A percentile compares a stretch with the other conserved stretches of the same genome.
These are phyloP conservation scores for Aurantiochytrium sp. DNA, from an alignment of 108 stramenopile genomes.

Conservation along the genomic window DNA sequence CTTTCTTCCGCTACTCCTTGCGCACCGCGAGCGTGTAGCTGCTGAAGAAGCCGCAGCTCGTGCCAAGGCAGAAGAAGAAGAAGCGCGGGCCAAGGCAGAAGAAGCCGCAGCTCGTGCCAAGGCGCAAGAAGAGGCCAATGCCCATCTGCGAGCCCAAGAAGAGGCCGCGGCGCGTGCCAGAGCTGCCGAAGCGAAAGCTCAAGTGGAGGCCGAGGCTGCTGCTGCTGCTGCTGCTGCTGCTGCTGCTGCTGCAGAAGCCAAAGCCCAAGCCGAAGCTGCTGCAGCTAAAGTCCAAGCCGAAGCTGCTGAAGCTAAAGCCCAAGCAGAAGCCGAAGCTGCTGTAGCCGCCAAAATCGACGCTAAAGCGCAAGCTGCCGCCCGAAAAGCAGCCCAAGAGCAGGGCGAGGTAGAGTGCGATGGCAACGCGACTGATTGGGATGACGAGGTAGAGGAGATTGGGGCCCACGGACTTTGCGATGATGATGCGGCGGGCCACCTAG, in stretches of 20 bases:
- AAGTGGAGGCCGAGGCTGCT: neutral
- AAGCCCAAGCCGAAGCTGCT: neutral
- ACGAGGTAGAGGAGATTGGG: neutral
- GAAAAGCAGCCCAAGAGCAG: too few species aligned
- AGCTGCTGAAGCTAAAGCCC: too few species aligned
- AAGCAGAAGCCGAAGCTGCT: too few species aligned
- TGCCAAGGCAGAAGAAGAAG: neutral
- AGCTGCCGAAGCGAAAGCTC: neutral
- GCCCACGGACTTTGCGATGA: neutral
- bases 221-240: neutral
- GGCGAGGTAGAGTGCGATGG: neutral
- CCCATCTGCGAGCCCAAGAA: too few species aligned
- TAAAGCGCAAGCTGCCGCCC: too few species aligned
- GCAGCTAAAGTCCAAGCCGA: too few species aligned
- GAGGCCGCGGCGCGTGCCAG: too few species aligned
- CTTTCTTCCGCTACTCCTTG: too few species aligned
- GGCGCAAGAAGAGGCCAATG: neutral
- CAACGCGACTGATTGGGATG: neutral
- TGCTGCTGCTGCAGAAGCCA: neutral
- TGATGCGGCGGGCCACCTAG: neutral
- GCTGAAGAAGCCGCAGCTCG: neutral
- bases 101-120: neutral
- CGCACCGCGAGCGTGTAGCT: neutral
- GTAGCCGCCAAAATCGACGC: too few species aligned
- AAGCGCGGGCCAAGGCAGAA: neutral